A percentile compares a stretch with the other conserved stretches of the same genome.
Conservation (phyloP, 345 rosid species). For the Carallia brachiata region DNA sequence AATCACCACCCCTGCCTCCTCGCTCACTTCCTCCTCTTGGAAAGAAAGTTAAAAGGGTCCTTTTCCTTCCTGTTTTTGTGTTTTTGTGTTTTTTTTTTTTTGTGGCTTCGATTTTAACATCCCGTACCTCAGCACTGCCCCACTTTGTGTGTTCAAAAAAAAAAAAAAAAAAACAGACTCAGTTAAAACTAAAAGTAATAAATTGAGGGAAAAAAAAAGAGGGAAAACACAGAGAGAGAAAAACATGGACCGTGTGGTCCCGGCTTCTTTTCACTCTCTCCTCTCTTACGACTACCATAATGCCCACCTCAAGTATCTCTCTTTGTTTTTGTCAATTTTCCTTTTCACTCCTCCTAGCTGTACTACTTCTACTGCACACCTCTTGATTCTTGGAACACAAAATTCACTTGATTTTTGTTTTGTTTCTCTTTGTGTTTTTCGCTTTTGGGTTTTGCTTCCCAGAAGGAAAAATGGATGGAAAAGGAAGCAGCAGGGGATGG, state of each 20-base stretch:
- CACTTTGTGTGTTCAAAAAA: conserved; percentile 6
- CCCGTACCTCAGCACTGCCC: neutral
- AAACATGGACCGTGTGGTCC: conserved; percentile 38
- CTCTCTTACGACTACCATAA: neutral
- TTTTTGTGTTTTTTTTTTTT: neutral
- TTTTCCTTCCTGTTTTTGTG: neutral
- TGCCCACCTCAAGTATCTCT: conserved; percentile 4
- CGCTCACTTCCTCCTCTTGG: neutral
- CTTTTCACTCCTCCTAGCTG: neutral
- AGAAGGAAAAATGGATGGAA: conserved; percentile 22
- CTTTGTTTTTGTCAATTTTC: neutral
- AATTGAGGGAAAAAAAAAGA: neutral
- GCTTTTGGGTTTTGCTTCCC: neutral
- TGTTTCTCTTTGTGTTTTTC: neutral
- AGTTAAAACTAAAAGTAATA: neutral
- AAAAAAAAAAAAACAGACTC: neutral
- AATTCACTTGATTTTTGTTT: neutral
- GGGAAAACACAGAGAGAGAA: neutral
- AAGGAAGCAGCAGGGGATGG: conserved; percentile 26
- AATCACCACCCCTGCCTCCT: neutral
- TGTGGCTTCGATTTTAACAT: neutral
- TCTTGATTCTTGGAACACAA: neutral
- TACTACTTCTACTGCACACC: neutral
- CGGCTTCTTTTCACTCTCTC: conserved; percentile 8
- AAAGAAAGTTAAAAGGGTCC: neutral